Evolutionary conservation across 139 green algal genomes (phyloP).

Genomic region (Gonium pectorale): DNA sequence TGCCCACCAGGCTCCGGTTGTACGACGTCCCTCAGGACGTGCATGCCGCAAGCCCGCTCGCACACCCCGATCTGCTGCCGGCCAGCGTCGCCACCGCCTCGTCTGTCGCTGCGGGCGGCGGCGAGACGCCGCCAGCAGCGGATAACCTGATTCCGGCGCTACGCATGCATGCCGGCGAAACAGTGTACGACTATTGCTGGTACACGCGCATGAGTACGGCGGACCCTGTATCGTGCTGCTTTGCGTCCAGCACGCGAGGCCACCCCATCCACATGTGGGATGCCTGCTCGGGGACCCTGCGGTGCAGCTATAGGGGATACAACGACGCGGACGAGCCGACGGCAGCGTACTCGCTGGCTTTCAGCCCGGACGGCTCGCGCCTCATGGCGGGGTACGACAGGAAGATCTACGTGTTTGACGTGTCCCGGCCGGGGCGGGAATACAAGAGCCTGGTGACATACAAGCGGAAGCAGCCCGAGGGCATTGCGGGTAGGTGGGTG

Average conservation of each 20-base stretch:
- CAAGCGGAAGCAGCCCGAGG: conserved; percentile 46
- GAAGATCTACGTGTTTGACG: conserved; percentile 73
- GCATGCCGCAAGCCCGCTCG: background rate
- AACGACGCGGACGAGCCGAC: conserved; percentile 90
- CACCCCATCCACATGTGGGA: conserved; percentile 93
- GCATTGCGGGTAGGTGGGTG: conserved; percentile 30
- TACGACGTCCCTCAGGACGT: conserved; percentile 78
- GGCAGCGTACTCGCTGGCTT: conserved; percentile 80
- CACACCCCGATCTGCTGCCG: background rate
- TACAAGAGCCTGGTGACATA: conserved; percentile 63
- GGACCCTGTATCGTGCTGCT: conserved; percentile 82
- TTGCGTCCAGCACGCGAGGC: conserved; percentile 78
- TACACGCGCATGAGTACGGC: conserved; percentile 71
- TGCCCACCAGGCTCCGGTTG: conserved; percentile 78
- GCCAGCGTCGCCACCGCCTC: background rate
- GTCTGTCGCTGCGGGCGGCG: background rate
- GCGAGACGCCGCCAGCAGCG: background rate
- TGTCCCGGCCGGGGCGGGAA: conserved; percentile 77
- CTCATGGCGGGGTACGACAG: conserved; percentile 80
- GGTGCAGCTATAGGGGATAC: conserved; percentile 68
- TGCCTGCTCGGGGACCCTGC: conserved; percentile 68
- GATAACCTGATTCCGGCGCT: conserved; percentile 62
- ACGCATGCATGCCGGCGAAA: conserved; percentile 76
- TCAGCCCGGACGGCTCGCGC: conserved; percentile 65
- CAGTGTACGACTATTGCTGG: conserved; percentile 88